Conservation (phyloP, 2,329 filamentous ascomycete genomes). For the Colletotrichum chlorophyti region DNA sequence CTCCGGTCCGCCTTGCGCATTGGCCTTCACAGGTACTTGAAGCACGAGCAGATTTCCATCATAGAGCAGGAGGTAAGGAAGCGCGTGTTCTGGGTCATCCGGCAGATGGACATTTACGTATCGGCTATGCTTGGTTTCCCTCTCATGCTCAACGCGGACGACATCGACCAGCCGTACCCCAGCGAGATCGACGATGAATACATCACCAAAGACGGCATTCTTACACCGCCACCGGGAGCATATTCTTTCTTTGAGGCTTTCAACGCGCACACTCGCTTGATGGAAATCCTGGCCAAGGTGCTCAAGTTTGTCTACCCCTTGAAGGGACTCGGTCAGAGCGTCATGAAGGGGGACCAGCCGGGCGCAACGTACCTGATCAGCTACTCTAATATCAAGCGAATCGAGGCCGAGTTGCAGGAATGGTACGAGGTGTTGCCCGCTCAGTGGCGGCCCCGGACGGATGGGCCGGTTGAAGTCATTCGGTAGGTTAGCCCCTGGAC, state of each 20-base stretch:
- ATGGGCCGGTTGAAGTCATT: conserved; percentile 76
- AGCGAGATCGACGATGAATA: conserved; percentile 72
- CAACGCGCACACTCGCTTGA: conserved; percentile 69
- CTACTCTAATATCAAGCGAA: conserved; percentile 67
- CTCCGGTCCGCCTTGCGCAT: conserved; percentile 78
- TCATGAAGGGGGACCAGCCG: conserved; percentile 47
- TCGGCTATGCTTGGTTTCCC: conserved; percentile 73
- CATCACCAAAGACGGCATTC: conserved; percentile 65
- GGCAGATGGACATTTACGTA: conserved; percentile 75
- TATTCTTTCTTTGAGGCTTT: conserved; percentile 69
- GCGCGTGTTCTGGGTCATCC: conserved; percentile 71
- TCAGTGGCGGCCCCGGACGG: conserved; percentile 79
- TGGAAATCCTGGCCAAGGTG: conserved; percentile 69
- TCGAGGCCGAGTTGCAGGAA: conserved; percentile 67
- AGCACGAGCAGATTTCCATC: conserved; percentile 66
- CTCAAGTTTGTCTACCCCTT: conserved; percentile 71
- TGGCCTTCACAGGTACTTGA: conserved; percentile 77
- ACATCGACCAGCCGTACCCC: conserved; percentile 71
- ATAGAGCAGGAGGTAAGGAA: conserved; percentile 70
- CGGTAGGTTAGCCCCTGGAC: conserved; percentile 62
- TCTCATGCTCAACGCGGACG: conserved; percentile 66
- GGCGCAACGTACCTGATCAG: conserved; percentile 67
- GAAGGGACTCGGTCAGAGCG: conserved; percentile 59
- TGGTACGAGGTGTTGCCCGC: conserved; percentile 75
- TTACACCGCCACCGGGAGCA: conserved; percentile 60